These are phyloP conservation scores for Pseudodiploospora longispora DNA, from an alignment of 2,329 filamentous ascomycete species.

Conservation along the genomic window DNA sequence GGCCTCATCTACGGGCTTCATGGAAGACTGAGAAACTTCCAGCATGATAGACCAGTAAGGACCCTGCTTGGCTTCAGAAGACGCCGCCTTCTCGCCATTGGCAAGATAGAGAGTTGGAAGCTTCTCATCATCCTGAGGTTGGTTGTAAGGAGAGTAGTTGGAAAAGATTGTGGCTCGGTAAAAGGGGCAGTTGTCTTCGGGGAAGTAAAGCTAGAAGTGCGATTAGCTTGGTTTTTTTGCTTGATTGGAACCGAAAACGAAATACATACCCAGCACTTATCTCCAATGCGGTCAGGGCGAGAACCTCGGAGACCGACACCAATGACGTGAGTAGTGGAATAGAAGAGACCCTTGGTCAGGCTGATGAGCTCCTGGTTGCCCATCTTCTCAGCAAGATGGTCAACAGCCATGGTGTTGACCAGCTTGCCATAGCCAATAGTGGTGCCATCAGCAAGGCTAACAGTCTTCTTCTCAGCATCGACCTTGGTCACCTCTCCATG, in stretches of 20 bases:
- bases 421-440: slow-evolving; percentile 88
- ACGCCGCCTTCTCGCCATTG: slow-evolving; percentile 72
- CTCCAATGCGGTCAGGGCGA: slow-evolving; percentile 90
- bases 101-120: slow-evolving; percentile 80
- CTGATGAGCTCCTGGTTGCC: slow-evolving; percentile 75
- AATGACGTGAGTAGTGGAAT: slow-evolving; percentile 94
- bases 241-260: not conserved
- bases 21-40: slow-evolving; percentile 88
- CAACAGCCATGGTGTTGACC: slow-evolving; percentile 92
- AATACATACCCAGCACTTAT: slow-evolving; percentile 87
- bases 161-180: slow-evolving; percentile 99
- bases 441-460: slow-evolving; percentile 74
- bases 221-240: not conserved
- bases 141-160: slow-evolving; percentile 99
- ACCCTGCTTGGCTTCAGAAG: slow-evolving; percentile 67
- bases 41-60: slow-evolving; percentile 99
- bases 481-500: slow-evolving; percentile 78
- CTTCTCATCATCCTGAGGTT: slow-evolving; percentile 74
- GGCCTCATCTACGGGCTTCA: slow-evolving; percentile 87
- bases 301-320: slow-evolving; percentile 88
- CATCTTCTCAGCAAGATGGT: slow-evolving; percentile 80
- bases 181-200: slow-evolving; percentile 97
- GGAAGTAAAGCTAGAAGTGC: slow-evolving; percentile 74
- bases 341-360: slow-evolving; percentile 87
- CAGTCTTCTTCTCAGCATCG: slow-evolving; percentile 75